A percentile compares a stretch with the other conserved stretches of the same genome.
Evolutionary conservation across 306 rosid species (phyloP).

Genomic region (Quercus glauca): DNA sequence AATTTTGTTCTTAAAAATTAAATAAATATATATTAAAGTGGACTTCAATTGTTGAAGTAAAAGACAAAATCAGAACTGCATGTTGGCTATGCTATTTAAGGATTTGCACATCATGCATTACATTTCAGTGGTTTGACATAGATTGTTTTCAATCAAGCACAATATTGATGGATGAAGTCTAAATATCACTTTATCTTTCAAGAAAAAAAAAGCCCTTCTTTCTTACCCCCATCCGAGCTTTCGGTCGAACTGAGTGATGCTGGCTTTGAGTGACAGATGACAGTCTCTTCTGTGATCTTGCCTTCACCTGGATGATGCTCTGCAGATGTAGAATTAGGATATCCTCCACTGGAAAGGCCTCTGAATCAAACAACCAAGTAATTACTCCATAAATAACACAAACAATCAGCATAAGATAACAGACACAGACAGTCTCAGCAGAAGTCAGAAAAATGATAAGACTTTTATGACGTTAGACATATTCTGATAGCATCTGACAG

Average conservation of each 20-base stretch:
- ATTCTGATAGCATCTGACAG: not conserved
- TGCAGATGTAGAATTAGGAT: conserved; percentile 30
- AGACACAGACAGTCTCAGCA: not conserved
- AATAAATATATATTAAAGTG: not conserved
- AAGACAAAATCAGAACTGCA: not conserved
- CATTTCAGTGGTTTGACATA: conserved; percentile 1
- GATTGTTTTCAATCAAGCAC: not conserved
- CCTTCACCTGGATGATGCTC: conserved; percentile 51
- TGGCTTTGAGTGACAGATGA: conserved; percentile 87
- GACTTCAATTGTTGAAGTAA: conserved; percentile 6
- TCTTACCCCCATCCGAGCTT: conserved; percentile 86
- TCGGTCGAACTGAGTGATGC: conserved; percentile 91
- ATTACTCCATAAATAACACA: conserved; percentile 17
- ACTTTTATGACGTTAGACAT: not conserved
- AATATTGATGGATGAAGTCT: not conserved
- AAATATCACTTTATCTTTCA: not conserved
- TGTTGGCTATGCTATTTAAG: not conserved
- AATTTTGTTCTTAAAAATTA: conserved; percentile 12
- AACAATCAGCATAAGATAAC: not conserved
- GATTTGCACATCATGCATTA: not conserved
- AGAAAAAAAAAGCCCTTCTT: not conserved
- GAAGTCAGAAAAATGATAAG: not conserved
- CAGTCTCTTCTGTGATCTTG: conserved; percentile 61
- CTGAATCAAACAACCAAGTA: conserved; percentile 44
- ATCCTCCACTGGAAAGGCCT: conserved; percentile 48